Conservation (phyloP, 208 protist genomes). For the Phytomonas sp. region DNA sequence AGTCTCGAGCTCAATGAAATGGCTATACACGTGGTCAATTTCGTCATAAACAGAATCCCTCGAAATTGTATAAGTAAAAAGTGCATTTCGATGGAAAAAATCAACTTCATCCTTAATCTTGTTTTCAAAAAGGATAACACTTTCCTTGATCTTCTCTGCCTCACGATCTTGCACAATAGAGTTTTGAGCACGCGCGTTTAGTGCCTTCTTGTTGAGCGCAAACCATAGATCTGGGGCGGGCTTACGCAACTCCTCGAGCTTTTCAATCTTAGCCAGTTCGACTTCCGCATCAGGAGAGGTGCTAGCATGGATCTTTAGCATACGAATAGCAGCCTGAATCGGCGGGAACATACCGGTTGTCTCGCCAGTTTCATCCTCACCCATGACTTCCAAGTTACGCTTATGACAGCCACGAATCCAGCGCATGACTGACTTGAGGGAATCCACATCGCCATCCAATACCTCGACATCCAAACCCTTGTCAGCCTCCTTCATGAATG, state of each 20-base stretch:
- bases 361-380: slow-evolving; percentile 74
- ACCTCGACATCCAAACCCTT: slow-evolving; percentile 89
- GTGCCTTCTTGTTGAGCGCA: slow-evolving; percentile 87
- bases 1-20: slow-evolving; percentile 82
- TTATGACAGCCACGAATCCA: slow-evolving; percentile 90
- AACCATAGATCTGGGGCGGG: slow-evolving; percentile 89
- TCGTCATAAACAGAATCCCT: slow-evolving; percentile 71
- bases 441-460: slow-evolving; percentile 82
- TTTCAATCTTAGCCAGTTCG: slow-evolving; percentile 83
- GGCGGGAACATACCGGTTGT: slow-evolving; percentile 87
- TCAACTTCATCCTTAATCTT: slow-evolving; percentile 66
- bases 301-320: slow-evolving; percentile 87
- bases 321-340: slow-evolving; percentile 84
- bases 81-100: slow-evolving; percentile 66
- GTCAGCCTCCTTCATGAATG: slow-evolving; percentile 91
- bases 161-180: slow-evolving; percentile 90
- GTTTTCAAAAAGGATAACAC: slow-evolving; percentile 68
- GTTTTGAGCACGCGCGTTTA: slow-evolving; percentile 90
- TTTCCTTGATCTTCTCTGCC: slow-evolving; percentile 90
- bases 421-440: slow-evolving; percentile 88
- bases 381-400: slow-evolving; percentile 79
- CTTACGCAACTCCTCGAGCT: slow-evolving; percentile 88
- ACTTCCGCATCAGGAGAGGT: slow-evolving; percentile 64
- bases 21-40: slow-evolving; percentile 69
- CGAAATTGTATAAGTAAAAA: slow-evolving; percentile 86